Percentiles rank a stretch among this genome's conserved stretches.
phyloP scores from a whole-genome alignment of 2,329 filamentous ascomycete species.

The Scytalidium sp. region DNA sequence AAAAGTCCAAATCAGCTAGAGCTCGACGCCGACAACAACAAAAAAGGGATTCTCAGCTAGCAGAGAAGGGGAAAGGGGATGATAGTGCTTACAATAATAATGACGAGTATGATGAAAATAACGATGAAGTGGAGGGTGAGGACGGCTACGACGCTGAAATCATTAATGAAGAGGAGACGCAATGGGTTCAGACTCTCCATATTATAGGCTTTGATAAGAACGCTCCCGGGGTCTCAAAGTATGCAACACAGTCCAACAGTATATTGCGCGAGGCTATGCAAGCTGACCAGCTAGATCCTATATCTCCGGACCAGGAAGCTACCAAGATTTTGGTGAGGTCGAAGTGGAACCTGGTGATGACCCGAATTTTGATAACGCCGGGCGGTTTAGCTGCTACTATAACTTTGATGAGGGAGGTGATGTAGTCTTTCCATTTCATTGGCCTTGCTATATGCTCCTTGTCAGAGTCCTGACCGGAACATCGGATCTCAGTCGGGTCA shows the following conservation, averaged over 20 bases:
- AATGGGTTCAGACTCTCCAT: slow-evolving; percentile 1
- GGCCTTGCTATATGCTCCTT: slow-evolving; percentile 5
- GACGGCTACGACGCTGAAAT: slow-evolving; percentile 2
- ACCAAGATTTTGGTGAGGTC: slow-evolving; percentile 1
- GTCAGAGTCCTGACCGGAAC: slow-evolving; percentile 2
- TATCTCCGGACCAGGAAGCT: slow-evolving; percentile 2
- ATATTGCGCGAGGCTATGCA: neutral
- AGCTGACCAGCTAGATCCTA: neutral
- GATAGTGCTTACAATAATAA: neutral
- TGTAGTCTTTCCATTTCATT: slow-evolving; percentile 8
- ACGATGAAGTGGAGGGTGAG: neutral
- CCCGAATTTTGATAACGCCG: neutral
- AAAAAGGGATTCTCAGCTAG: neutral
- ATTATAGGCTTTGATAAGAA: slow-evolving; percentile 1
- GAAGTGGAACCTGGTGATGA: slow-evolving; percentile 4
- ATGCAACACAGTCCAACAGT: neutral
- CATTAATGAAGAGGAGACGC: neutral
- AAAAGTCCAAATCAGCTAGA: neutral
- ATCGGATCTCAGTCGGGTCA: neutral
- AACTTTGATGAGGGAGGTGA: neutral
- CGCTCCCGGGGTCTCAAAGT: slow-evolving; percentile 4
- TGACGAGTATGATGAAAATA: neutral
- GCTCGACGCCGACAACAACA: neutral
- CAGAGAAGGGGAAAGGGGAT: neutral
- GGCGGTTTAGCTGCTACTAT: neutral